Percentiles rank a stretch among this genome's conserved stretches.
phyloP scores from a whole-genome alignment of 768 basidiomycete species.

The Boletellus ananiceps region DNA sequence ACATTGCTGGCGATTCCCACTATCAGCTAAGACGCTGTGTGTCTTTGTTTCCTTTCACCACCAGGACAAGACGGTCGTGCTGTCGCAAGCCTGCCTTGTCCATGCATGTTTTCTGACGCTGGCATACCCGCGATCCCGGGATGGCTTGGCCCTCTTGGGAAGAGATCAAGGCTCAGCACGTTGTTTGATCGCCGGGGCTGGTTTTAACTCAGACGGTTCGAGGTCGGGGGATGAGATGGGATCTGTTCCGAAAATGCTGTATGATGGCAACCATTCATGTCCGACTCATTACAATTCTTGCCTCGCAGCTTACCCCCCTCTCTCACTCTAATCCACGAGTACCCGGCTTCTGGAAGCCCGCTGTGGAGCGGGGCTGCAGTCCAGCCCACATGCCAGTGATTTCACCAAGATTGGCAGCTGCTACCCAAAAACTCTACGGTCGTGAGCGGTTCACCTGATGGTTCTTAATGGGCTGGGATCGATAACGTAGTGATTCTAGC shows the following conservation, averaged over 20 bases:
- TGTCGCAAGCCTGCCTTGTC: too few relatives aligned
- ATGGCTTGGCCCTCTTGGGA: not conserved
- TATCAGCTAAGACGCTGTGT: not conserved
- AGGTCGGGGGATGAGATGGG: not conserved
- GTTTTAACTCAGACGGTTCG: not conserved
- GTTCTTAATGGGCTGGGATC: conserved; percentile 6
- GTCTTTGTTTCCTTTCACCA: not conserved
- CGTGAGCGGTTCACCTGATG: conserved; percentile 5
- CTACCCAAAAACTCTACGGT: conserved; percentile 7
- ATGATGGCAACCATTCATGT: not conserved
- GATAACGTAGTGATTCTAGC: conserved; percentile 3
- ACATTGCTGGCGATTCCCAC: too few relatives aligned
- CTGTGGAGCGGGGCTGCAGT: not conserved
- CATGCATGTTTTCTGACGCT: not conserved
- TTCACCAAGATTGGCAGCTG: conserved; percentile 7
- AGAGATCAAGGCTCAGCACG: not conserved
- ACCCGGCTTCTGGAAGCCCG: conserved; percentile 3
- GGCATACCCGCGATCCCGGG: not conserved
- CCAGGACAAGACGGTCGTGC: not conserved
- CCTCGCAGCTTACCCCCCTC: not conserved
- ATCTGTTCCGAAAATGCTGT: not conserved
- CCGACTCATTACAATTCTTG: not conserved
- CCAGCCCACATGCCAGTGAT: conserved; percentile 3
- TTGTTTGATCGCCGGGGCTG: not conserved
- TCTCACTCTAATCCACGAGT: conserved; percentile 11